Base-by-base conservation (phyloP, 305 asterid genomes). In the Fraxinus latifolia region DNA sequence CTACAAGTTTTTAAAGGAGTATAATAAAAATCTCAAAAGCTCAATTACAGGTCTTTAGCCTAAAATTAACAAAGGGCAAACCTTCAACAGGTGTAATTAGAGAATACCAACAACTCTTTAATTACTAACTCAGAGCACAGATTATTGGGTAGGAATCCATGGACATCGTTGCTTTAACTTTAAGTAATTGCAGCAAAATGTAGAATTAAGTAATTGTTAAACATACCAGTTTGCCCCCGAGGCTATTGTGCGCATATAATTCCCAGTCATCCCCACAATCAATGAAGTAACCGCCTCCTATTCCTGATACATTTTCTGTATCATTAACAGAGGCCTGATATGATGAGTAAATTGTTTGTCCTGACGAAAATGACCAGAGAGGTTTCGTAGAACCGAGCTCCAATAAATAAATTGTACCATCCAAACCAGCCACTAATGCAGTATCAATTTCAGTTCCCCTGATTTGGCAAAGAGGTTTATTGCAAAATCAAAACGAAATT, bases 251-350 rank as follows among this genome's bases (percentile, higher is more conserved):
- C 1, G 94, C 97, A 82, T 93, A 92, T 29, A 95, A 79, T 85
- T 90, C 93, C 94, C 97, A 92, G 74, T 95, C 97, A 80, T 92
- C 99, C 68, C 93, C 98, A 83, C 92, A 91, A 83, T 94, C 99
- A 77, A 95, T 91, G 85, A 87, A 92, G 86, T 92, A 94, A 83
- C 80, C 88, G 74, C 87, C 88, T 84, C 88, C 95, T 37, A 86
- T 29, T 80, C 88, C 94, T 65, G 95, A 88, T 77, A 78, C 74
- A 85, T 85, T 90, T 70, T 89, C 95, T 65, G 77, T 87, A 76
- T 90, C 91, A 79, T 81, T 79, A 82, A 79, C 65, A 78, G 97
- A 90, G 68, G 97, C 96, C 87, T 95, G 99, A 84, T 93, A 92
- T 36, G 99, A 93, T 77, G 97, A 91, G 89, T 95, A 94, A 79